Evolutionary conservation across 1,139 yeast genomes (phyloP).

Genomic region (Casaregolazyma suthepensis): DNA sequence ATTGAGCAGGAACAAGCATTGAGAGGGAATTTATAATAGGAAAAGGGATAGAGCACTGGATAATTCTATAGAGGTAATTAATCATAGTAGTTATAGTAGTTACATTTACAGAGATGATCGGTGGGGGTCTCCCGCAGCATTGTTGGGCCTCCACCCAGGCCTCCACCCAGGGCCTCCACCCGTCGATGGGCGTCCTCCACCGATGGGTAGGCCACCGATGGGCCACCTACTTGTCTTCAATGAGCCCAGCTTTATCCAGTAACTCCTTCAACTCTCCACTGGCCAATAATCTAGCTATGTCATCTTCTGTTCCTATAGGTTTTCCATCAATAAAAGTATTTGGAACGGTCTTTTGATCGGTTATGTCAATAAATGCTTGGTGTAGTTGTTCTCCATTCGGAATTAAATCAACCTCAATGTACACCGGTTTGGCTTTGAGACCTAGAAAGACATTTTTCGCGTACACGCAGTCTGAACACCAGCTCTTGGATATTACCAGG

Average conservation of each 20-base stretch:
- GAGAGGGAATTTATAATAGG: slow-evolving; percentile 32
- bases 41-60: neutral
- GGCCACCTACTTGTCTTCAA: neutral
- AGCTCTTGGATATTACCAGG: slow-evolving; percentile 59
- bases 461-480: slow-evolving; percentile 76
- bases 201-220: neutral
- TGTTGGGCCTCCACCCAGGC: neutral
- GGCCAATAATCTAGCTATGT: slow-evolving; percentile 21
- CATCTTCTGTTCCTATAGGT: slow-evolving; percentile 30
- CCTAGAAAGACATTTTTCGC: slow-evolving; percentile 50
- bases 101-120: too few species aligned
- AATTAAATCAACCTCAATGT: slow-evolving; percentile 56
- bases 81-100: neutral
- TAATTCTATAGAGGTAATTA: neutral
- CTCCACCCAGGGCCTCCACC: too few species aligned
- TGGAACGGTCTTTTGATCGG: slow-evolving; percentile 69
- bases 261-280: slow-evolving; percentile 26
- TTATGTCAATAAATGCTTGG: slow-evolving; percentile 51
- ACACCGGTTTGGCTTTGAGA: slow-evolving; percentile 47
- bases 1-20: slow-evolving; percentile 51
- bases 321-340: slow-evolving; percentile 61
- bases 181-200: neutral
- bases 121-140: too few species aligned
- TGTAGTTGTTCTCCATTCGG: slow-evolving; percentile 54
- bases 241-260: slow-evolving; percentile 17